A percentile compares a stretch with the other conserved stretches of the same genome.
phyloP scores from a whole-genome alignment of 495 filamentous ascomycete species.

The Penicillium bialowiezense region DNA sequence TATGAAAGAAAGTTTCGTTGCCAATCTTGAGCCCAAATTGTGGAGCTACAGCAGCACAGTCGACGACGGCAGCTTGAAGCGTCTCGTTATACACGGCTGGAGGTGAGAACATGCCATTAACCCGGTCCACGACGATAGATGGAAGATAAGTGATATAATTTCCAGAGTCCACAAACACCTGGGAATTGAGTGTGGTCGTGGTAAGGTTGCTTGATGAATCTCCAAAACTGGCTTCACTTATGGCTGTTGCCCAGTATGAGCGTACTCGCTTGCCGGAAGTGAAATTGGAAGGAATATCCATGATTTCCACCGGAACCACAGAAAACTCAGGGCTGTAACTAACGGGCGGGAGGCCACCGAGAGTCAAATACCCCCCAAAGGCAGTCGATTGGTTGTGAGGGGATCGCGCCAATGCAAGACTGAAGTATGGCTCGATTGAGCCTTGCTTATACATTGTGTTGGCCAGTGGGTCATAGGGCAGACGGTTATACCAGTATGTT shows the following conservation, averaged over 20 bases:
- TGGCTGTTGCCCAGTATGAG: constrained; percentile 27
- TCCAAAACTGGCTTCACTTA: constrained; percentile 18
- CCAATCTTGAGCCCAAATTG: constrained; percentile 49
- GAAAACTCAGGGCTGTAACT: constrained; percentile 12
- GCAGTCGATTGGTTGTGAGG: constrained; percentile 9
- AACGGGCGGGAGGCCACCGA: constrained; percentile 27
- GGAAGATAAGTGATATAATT: constrained; percentile 63
- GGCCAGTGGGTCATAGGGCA: constrained; percentile 55
- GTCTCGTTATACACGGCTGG: constrained; percentile 40
- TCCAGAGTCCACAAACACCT: constrained; percentile 67
- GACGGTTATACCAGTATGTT: constrained; percentile 24
- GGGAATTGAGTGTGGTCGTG: constrained; percentile 19
- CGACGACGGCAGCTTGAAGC: constrained; percentile 55
- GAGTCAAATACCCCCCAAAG: constrained; percentile 26
- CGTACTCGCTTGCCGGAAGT: constrained; percentile 9
- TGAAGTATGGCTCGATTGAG: constrained; percentile 54
- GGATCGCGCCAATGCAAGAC: constrained; percentile 30
- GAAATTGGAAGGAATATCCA: constrained; percentile 13
- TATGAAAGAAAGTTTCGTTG: constrained; percentile 42
- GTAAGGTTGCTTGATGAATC: neutral
- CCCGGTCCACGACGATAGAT: constrained; percentile 47
- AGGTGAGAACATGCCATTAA: constrained; percentile 61
- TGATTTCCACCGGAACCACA: constrained; percentile 23
- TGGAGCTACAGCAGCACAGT: constrained; percentile 58
- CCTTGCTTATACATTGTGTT: constrained; percentile 53